Percentiles rank a stretch among this genome's conserved stretches.
phyloP scores from a whole-genome alignment of 352 stramenopile species.

The Phytopythium montanum region DNA sequence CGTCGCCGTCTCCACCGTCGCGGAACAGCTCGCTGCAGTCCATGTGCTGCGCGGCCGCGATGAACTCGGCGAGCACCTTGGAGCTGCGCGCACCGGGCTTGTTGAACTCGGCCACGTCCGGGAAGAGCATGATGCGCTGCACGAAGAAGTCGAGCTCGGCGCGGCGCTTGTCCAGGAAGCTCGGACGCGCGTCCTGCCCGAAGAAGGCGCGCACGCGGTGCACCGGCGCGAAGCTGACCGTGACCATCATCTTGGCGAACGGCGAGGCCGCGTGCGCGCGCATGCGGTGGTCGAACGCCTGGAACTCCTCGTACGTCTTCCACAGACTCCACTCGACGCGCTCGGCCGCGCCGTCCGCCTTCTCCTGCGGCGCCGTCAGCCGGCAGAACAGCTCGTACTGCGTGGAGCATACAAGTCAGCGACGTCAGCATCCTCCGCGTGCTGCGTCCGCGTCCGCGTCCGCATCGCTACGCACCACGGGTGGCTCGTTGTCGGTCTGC shows the following conservation, averaged over 20 bases:
- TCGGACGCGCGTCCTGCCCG: slow-evolving; percentile 58
- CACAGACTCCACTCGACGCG: slow-evolving; percentile 67
- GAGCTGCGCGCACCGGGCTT: slow-evolving; percentile 33
- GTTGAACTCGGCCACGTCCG: slow-evolving; percentile 59
- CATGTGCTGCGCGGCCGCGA: slow-evolving; percentile 42
- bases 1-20: no score
- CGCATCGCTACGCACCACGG: slow-evolving; percentile 32
- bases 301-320: slow-evolving; percentile 81
- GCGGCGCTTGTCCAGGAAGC: slow-evolving; percentile 72
- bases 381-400: slow-evolving; percentile 60
- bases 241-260: slow-evolving; percentile 85
- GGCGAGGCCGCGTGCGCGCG: slow-evolving; percentile 36
- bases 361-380: slow-evolving; percentile 33
- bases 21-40: slow-evolving; percentile 32
- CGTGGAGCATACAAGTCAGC: background rate
- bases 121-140: slow-evolving; percentile 78
- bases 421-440: slow-evolving; percentile 6
- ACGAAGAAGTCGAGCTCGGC: slow-evolving; percentile 84
- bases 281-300: slow-evolving; percentile 64
- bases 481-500: slow-evolving; percentile 43
- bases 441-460: background rate
- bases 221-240: slow-evolving; percentile 63
- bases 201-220: slow-evolving; percentile 75
- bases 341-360: slow-evolving; percentile 24
- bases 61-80: slow-evolving; percentile 60